A percentile compares a stretch with the other conserved stretches of the same genome.
Evolutionary conservation across 2,329 filamentous ascomycete species (phyloP).

Genomic region (Hypoxylon sp.): DNA sequence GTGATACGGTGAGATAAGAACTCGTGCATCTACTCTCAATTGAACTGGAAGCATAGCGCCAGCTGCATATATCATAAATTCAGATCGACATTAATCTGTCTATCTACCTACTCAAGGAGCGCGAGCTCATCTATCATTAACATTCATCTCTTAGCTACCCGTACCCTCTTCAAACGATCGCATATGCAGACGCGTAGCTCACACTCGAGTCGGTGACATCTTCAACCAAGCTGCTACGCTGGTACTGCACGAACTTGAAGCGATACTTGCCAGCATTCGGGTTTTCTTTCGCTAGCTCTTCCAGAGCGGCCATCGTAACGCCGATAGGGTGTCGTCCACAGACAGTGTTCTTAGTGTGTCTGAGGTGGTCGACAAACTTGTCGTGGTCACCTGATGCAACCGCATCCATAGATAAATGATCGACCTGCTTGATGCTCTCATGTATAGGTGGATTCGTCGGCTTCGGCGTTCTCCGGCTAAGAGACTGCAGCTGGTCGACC

Average conservation of each 20-base stretch:
- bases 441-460: constrained; percentile 74
- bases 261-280: constrained; percentile 61
- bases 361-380: constrained; percentile 77
- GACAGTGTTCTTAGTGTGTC: constrained; percentile 87
- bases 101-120: constrained; percentile 30
- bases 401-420: constrained; percentile 86
- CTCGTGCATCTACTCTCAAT: not conserved
- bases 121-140: constrained; percentile 39
- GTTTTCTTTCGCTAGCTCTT: constrained; percentile 67
- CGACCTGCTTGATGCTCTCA: constrained; percentile 85
- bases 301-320: constrained; percentile 89
- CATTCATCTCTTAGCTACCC: not conserved
- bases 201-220: constrained; percentile 84
- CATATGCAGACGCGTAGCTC: constrained; percentile 95
- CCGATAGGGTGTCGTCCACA: constrained; percentile 97
- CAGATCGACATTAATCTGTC: constrained; percentile 17
- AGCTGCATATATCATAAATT: constrained; percentile 3
- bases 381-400: constrained; percentile 82
- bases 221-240: constrained; percentile 83
- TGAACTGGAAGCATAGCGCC: not conserved
- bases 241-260: constrained; percentile 88
- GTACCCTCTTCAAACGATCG: constrained; percentile 69
- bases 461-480: constrained; percentile 52
- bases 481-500: constrained; percentile 59
- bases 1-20: not conserved